These are phyloP conservation scores for Polygonum aviculare DNA, from an alignment of 148 eudicot genomes.

Conservation along the genomic window DNA sequence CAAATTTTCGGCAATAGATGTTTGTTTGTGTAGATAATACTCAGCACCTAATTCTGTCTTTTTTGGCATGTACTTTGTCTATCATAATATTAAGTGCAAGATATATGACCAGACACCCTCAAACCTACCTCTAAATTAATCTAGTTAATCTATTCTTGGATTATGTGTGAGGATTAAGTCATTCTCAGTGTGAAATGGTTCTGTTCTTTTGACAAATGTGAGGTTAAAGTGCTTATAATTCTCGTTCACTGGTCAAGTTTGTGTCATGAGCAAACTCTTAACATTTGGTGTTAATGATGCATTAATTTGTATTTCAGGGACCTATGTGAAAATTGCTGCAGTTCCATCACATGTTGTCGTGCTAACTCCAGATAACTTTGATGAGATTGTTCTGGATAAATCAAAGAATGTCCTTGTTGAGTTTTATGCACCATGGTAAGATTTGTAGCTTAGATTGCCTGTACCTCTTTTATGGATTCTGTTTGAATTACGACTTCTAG, in stretches of 20 bases:
- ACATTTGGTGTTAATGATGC: neutral
- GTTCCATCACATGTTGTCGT: slow-evolving; percentile 73
- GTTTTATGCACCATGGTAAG: slow-evolving; percentile 94
- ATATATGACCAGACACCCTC: neutral
- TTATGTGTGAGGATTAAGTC: neutral
- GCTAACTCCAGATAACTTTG: slow-evolving; percentile 67
- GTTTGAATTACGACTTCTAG: neutral
- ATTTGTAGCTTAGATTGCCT: neutral
- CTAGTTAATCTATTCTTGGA: neutral
- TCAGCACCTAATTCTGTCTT: neutral
- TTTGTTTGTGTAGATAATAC: neutral
- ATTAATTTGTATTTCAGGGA: slow-evolving; percentile 39
- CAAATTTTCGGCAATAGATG: neutral
- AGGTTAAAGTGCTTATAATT: neutral
- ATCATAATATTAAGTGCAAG: neutral
- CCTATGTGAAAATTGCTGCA: slow-evolving; percentile 83
- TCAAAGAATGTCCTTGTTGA: slow-evolving; percentile 85
- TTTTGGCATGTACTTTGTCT: neutral
- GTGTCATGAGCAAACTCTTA: neutral
- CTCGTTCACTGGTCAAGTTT: neutral
- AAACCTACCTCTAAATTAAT: neutral
- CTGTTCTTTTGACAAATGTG: neutral
- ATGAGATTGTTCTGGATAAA: slow-evolving; percentile 74
- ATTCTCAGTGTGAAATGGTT: neutral
- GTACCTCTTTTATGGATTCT: neutral